These are phyloP conservation scores for Misopates orontium DNA, from an alignment of 257 asterid species.

Conservation along the genomic window DNA sequence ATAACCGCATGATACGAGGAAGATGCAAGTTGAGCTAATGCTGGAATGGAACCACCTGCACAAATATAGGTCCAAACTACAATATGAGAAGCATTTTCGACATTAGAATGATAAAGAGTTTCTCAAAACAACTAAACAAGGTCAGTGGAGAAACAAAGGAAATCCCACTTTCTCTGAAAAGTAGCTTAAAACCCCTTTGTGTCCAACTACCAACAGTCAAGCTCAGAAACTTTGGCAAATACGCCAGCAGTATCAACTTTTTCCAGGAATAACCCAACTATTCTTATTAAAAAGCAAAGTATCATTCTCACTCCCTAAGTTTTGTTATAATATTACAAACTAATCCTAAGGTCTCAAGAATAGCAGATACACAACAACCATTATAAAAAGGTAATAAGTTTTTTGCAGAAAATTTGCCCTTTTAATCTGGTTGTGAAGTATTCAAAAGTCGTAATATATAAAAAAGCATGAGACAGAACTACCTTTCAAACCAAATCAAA, in stretches of 20 bases:
- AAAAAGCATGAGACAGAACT: too few relatives aligned
- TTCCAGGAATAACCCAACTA: not conserved
- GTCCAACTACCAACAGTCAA: slow-evolving; percentile 1
- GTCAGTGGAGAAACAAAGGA: slow-evolving; percentile 12
- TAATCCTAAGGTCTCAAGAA: too few relatives aligned
- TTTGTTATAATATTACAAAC: too few relatives aligned
- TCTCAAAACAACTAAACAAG: slow-evolving; percentile 16
- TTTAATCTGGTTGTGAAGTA: too few relatives aligned
- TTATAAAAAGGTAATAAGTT: too few relatives aligned
- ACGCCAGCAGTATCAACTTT: not conserved
- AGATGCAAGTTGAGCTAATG: slow-evolving; percentile 80
- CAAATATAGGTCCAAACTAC: slow-evolving; percentile 23
- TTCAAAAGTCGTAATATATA: too few relatives aligned
- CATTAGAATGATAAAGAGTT: not conserved
- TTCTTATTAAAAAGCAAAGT: slow-evolving; percentile 8
- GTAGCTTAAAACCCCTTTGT: not conserved
- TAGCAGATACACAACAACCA: too few relatives aligned
- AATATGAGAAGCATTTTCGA: slow-evolving; percentile 7
- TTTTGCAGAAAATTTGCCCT: too few relatives aligned
- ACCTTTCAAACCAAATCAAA: too few relatives aligned
- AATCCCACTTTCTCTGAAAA: not conserved
- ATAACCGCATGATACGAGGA: slow-evolving; percentile 74
- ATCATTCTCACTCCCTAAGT: not conserved
- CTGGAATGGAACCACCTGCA: slow-evolving; percentile 95
- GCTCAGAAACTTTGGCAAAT: not conserved